phyloP scores from a whole-genome alignment of 225 moss, liverwort and hornwort species.

The Physcomitrium patens region DNA sequence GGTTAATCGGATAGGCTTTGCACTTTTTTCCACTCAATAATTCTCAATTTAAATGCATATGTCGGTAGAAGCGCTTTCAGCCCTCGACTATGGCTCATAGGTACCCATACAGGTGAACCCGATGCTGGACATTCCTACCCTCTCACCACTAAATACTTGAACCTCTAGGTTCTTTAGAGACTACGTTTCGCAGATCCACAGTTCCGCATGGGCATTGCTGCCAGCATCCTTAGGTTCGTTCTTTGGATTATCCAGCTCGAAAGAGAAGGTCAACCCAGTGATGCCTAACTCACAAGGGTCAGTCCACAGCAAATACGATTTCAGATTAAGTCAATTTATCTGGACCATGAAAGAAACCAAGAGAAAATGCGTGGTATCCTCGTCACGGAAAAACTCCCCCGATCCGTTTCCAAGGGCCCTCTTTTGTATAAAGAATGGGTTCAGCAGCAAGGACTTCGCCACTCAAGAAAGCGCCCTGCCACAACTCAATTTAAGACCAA shows the following conservation, averaged over 20 bases:
- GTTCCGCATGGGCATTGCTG: background rate
- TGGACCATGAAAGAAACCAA: no score
- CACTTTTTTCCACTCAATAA: no score
- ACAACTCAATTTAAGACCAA: background rate
- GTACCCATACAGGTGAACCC: background rate
- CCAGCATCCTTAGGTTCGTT: background rate
- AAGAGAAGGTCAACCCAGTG: background rate
- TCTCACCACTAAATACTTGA: background rate
- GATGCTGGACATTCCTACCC: background rate
- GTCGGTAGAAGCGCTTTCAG: background rate
- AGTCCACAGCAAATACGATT: no score
- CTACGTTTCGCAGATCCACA: conserved; percentile 19
- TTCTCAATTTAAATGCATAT: no score
- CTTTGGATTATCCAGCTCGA: conserved; percentile 16
- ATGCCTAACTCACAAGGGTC: no score
- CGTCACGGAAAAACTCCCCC: no score
- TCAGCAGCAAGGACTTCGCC: background rate
- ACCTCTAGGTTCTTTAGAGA: background rate
- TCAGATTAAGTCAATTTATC: no score
- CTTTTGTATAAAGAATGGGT: background rate
- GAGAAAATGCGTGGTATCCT: no score
- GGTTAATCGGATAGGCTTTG: no score
- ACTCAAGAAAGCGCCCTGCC: background rate
- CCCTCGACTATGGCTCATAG: background rate
- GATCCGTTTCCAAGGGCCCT: no score